Evolutionary conservation across 1,284 basidiomycete genomes (phyloP).

Genomic region (Apiotrichum laibachii): DNA sequence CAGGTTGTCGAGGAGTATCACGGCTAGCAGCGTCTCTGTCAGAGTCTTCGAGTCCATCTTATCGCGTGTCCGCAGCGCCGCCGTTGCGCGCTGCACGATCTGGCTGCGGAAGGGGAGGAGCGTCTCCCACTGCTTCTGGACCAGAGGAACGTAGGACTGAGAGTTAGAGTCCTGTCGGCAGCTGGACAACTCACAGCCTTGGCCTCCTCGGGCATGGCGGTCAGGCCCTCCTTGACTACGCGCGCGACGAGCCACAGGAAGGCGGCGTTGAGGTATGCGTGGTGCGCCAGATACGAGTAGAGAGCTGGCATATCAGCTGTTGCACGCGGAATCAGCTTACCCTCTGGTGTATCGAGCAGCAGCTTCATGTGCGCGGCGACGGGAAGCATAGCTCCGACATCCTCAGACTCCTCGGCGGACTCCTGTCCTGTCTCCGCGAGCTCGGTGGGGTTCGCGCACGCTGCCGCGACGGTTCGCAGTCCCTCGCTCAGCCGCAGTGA

Average conservation of each 20-base stretch:
- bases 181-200: slow-evolving; percentile 30
- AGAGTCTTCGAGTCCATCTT: slow-evolving; percentile 57
- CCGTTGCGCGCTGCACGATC: slow-evolving; percentile 75
- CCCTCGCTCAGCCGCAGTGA: slow-evolving; percentile 53
- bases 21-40: slow-evolving; percentile 70
- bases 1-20: slow-evolving; percentile 78
- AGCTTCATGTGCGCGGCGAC: slow-evolving; percentile 84
- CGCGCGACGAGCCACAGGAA: slow-evolving; percentile 83
- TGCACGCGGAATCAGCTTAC: slow-evolving; percentile 18
- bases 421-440: slow-evolving; percentile 19
- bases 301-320: slow-evolving; percentile 49
- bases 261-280: slow-evolving; percentile 72
- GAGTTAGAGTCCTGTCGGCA: not conserved
- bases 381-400: slow-evolving; percentile 64
- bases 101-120: slow-evolving; percentile 77
- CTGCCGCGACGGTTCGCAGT: slow-evolving; percentile 37
- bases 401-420: slow-evolving; percentile 28
- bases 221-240: slow-evolving; percentile 58
- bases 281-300: slow-evolving; percentile 76
- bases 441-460: slow-evolving; percentile 40
- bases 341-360: slow-evolving; percentile 80
- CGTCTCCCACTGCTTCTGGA: slow-evolving; percentile 84
- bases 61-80: slow-evolving; percentile 62
- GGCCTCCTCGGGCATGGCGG: slow-evolving; percentile 33
- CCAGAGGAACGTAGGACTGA: slow-evolving; percentile 61